Conservation (phyloP, 1,284 basidiomycete genomes). For the Sparassis latifolia region DNA sequence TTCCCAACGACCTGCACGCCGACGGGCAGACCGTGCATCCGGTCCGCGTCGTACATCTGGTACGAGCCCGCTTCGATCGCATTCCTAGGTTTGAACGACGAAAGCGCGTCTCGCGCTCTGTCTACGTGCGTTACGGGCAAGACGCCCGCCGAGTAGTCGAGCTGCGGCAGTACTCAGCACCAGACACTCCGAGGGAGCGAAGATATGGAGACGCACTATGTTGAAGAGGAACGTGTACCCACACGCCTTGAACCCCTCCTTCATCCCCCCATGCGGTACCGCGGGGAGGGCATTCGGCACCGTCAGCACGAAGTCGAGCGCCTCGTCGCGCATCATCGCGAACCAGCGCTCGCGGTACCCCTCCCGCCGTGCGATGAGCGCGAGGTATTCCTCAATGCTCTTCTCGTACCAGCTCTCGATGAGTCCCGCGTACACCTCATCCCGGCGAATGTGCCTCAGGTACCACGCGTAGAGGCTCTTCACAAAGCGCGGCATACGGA, state of each 20-base stretch:
- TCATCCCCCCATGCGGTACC: conserved; percentile 38
- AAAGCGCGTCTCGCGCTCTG: conserved; percentile 42
- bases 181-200: not conserved
- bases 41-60: conserved; percentile 46
- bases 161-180: conserved; percentile 27
- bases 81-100: conserved; percentile 29
- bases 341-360: conserved; percentile 38
- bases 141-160: conserved; percentile 69
- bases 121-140: conserved; percentile 70
- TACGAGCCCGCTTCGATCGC: conserved; percentile 25
- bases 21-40: conserved; percentile 65
- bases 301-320: conserved; percentile 55
- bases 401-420: conserved; percentile 37
- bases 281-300: conserved; percentile 56
- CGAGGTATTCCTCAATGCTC: conserved; percentile 52
- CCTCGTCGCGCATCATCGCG: conserved; percentile 18
- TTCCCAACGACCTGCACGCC: conserved; percentile 58
- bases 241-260: conserved; percentile 22
- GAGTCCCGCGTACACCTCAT: conserved; percentile 29
- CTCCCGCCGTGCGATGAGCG: conserved; percentile 49
- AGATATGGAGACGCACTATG: conserved; percentile 36
- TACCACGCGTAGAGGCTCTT: conserved; percentile 34
- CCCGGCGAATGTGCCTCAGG: conserved; percentile 24
- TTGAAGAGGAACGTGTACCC: conserved; percentile 49
- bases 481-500: conserved; percentile 35